Percentiles rank a stretch among this genome's conserved stretches.
Conservation (phyloP, 2,329 filamentous ascomycete species). For the Blastomyces parvus region DNA sequence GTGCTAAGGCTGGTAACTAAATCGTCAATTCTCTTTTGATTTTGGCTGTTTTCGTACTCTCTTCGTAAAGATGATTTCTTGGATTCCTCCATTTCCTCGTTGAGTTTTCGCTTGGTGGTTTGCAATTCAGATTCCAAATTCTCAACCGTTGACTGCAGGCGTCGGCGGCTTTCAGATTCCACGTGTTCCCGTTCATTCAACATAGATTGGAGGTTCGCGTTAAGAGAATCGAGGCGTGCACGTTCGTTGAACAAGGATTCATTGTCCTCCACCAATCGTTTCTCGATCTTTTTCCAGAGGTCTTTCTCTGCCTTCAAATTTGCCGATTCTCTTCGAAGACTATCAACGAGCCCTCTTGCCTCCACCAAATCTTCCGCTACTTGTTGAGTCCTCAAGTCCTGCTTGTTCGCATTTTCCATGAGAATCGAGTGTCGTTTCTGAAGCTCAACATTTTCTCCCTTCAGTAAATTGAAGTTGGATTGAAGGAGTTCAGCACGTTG, state of each 20-base stretch:
- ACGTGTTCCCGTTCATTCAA: slow-evolving; percentile 84
- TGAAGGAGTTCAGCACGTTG: slow-evolving; percentile 86
- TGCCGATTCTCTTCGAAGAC: slow-evolving; percentile 78
- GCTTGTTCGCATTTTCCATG: slow-evolving; percentile 75
- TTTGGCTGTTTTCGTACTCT: slow-evolving; percentile 81
- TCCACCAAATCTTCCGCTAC: slow-evolving; percentile 89
- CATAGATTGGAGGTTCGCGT: slow-evolving; percentile 75
- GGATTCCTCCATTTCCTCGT: slow-evolving; percentile 70
- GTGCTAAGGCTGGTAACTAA: slow-evolving; percentile 69
- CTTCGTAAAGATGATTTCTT: slow-evolving; percentile 76
- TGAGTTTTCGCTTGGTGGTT: slow-evolving; percentile 70
- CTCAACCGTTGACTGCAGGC: slow-evolving; percentile 69
- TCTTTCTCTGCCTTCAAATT: slow-evolving; percentile 94
- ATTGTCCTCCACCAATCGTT: slow-evolving; percentile 78
- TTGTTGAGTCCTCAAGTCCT: slow-evolving; percentile 83
- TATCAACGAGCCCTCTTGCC: slow-evolving; percentile 69
- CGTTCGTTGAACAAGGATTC: slow-evolving; percentile 77
- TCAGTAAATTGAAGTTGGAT: slow-evolving; percentile 72
- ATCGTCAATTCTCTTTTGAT: slow-evolving; percentile 86
- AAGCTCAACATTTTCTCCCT: slow-evolving; percentile 74
- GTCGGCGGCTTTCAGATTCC: slow-evolving; percentile 71
- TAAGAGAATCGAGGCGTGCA: slow-evolving; percentile 68
- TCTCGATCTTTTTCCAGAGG: slow-evolving; percentile 87
- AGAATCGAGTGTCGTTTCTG: slow-evolving; percentile 70
- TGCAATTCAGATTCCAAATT: slow-evolving; percentile 68